Evolutionary conservation across 768 basidiomycete species (phyloP), one percentile per base, ranked within the genome.

Genomic region (Hygrophorus pudorinus): DNA sequence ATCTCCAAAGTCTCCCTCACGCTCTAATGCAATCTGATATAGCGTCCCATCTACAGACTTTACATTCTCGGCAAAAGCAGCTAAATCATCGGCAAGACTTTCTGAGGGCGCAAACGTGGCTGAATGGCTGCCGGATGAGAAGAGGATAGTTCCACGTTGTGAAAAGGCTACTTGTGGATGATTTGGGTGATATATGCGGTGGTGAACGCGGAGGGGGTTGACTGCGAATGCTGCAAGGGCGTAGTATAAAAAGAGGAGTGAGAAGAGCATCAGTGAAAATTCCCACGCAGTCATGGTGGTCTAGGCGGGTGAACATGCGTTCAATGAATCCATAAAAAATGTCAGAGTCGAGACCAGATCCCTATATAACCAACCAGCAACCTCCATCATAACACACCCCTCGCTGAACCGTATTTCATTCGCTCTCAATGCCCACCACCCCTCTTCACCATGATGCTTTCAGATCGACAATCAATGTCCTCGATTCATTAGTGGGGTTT

Each of bases 1-100:
- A 51, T 71, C 67, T 46, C 70, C 50, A 31, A 51, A 52, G 45
- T 70, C 68, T 16, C 57, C 58, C 17, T 64, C 64, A 31, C 65
- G 72, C 40, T 75, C 66, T 50, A 90, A 65, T 36, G 87, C 82
- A 37, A 89, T 62, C 63, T 89, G 85, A 60, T 88, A 88, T 44
- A 81, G 61, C 12, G 74, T 70, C 7, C 64, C 61, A 42, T 67
- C 63, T 12, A 59, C 48, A 16, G 66, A 55, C 20, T 67, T 59
- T 24, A 73, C 56, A 13, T 54, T 51, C 38, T 66, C 61, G 34
- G 68, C 54, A 52, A 78, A 73, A 9, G 65, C 53, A 34, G 49
- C 59, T 28, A 81, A 59, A 59, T 80, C 76, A 45, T 73, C 54
- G 12, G 57, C 52, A 34, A 75, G 56, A 3, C 67, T 62, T n/a